Evolutionary conservation across 192 early-diverging fungal species (phyloP).

Genomic region (Coemansia sp.): DNA sequence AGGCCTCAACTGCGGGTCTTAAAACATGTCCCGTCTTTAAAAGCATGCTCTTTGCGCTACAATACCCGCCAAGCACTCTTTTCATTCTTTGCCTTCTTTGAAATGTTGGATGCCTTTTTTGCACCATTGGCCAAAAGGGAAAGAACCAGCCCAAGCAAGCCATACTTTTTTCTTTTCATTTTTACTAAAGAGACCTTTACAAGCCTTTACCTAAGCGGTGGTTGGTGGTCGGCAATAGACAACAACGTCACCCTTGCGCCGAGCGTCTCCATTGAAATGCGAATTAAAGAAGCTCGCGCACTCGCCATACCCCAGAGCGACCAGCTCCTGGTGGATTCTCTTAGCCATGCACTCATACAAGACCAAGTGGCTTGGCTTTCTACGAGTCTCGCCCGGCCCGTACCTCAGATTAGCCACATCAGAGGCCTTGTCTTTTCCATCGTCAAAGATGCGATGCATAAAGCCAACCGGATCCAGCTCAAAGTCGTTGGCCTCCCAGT

Average conservation of each 20-base stretch:
- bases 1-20: background rate
- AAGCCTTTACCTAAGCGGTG: background rate
- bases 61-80: background rate
- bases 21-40: background rate
- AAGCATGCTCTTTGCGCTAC: background rate
- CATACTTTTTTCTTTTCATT: background rate
- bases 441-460: conserved; percentile 40
- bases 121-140: background rate
- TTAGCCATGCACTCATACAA: conserved; percentile 67
- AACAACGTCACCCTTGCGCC: conserved; percentile 80
- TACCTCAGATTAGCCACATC: background rate
- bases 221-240: conserved; percentile 56
- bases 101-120: background rate
- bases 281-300: conserved; percentile 87
- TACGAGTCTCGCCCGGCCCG: conserved; percentile 12
- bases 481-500: conserved; percentile 76
- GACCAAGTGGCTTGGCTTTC: conserved; percentile 74
- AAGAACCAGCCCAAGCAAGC: background rate
- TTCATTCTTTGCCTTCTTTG: background rate
- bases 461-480: conserved; percentile 68
- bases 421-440: background rate
- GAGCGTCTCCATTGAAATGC: conserved; percentile 79
- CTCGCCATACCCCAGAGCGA: conserved; percentile 58
- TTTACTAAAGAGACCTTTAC: background rate
- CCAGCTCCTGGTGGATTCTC: conserved; percentile 40